These are phyloP conservation scores for Malassezia obtusa DNA, from an alignment of 1,284 basidiomycete genomes.

Conservation along the genomic window DNA sequence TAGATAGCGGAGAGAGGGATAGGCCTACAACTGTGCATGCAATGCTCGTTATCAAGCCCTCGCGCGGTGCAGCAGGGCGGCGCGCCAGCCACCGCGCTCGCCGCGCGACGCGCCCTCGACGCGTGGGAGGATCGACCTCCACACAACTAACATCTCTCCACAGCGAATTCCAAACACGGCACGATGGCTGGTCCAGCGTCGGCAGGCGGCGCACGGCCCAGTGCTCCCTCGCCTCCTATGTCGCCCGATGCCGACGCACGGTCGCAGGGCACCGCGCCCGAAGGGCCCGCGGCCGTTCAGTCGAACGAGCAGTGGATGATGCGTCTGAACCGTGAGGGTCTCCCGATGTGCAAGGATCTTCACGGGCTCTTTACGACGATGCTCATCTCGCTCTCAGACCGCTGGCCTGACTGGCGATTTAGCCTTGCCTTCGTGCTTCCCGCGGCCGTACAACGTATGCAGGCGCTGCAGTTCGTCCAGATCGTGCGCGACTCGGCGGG, in stretches of 20 bases:
- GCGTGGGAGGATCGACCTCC: background rate
- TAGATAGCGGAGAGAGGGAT: too few relatives aligned
- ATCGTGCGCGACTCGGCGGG: constrained; percentile 96
- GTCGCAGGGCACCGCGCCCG: background rate
- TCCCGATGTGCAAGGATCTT: constrained; percentile 62
- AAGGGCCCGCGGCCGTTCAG: constrained; percentile 11
- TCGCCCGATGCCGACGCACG: background rate
- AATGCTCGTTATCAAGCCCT: too few relatives aligned
- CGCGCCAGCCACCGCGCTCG: too few relatives aligned
- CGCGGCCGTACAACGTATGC: constrained; percentile 84
- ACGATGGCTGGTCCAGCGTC: background rate
- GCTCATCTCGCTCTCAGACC: constrained; percentile 65
- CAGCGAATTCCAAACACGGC: background rate
- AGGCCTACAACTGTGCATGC: too few relatives aligned
- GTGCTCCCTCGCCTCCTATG: background rate
- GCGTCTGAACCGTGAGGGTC: constrained; percentile 12
- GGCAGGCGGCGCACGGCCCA: background rate
- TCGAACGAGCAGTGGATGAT: constrained; percentile 16
- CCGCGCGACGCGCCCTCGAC: background rate
- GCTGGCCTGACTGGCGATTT: constrained; percentile 18
- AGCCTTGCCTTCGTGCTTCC: constrained; percentile 87
- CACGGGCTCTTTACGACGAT: constrained; percentile 96
- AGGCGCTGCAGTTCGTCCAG: constrained; percentile 95
- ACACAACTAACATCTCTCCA: background rate
- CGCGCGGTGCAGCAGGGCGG: too few relatives aligned